Base-by-base conservation (phyloP, 495 filamentous ascomycete genomes). In the Podospora fimiseda region DNA sequence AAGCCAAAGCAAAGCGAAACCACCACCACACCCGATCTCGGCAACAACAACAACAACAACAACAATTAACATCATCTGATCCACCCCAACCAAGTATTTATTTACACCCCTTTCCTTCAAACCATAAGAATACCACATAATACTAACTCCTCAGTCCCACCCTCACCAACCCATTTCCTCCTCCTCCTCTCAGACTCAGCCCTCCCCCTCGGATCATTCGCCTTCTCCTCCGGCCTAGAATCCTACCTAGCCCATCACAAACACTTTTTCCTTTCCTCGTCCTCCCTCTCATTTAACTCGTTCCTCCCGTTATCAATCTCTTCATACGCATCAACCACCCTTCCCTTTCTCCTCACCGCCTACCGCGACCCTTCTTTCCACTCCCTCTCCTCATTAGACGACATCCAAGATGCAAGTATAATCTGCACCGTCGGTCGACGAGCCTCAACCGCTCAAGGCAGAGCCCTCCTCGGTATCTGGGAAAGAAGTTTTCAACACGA, bases 171-270 rank as follows among this genome's bases (percentile, higher is more conserved):
- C 23, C 93, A 96, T 70, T 81, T 88, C 51, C 85, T 96, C 55
- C 84, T 97, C 46, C 81, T 96, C 11, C 86, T 99, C 60, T 86
- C 93, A 30, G 93, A 99, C 77, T 95, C 93, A 7, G 93, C 93
- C 36, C 84, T 99, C 7, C 93, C 93, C 7, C 76, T 99, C 0
- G 94, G 94, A 61, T 94, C 90, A 38, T 99, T 99, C 72, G 93
- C 93, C 55, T 99, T 95, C 79, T 91, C 86, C 74, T 87, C 80
- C 58, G 91, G 92, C 0, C 80, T 99, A 27, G 93, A 99, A 66
- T 96, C 91, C 46, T 96, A 89, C 68, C 82, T 96, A 22, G 86
- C 88, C 2, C 93, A 97, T 74, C 80, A 84, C 48, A 72, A 78
- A 30, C 14, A 46, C 52, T 63, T 68, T 13, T 39, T 21, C n/a